Evolutionary conservation across 2,329 filamentous ascomycete species (phyloP).

Genomic region (Cladosporium sp.): DNA sequence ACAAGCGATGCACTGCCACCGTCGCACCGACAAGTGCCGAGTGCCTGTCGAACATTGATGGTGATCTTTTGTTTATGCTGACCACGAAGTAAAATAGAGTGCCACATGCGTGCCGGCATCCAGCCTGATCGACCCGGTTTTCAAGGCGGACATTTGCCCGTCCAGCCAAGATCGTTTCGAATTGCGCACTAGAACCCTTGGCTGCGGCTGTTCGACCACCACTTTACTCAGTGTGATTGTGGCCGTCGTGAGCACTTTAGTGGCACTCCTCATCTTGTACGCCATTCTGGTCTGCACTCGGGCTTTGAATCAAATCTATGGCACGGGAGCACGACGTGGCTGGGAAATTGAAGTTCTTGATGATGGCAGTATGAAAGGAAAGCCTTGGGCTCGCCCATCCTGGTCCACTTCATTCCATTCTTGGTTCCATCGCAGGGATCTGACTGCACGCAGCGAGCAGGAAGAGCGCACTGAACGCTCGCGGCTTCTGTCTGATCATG

Average conservation of each 20-base stretch:
- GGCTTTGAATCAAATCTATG: conserved; percentile 30
- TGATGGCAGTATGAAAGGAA: conserved; percentile 27
- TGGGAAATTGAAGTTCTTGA: conserved; percentile 35
- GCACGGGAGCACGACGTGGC: conserved; percentile 28
- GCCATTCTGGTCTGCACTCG: conserved; percentile 25
- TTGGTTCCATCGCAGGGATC: conserved; percentile 22
- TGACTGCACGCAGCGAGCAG: conserved; percentile 39
- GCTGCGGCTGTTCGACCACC: conserved; percentile 49
- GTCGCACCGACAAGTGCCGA: not conserved
- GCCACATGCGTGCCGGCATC: conserved; percentile 45
- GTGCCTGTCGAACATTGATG: not conserved
- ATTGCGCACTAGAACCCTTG: conserved; percentile 45
- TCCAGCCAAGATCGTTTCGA: conserved; percentile 47
- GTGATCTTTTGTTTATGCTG: not conserved
- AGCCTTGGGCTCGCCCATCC: conserved; percentile 26
- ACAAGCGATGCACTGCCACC: not conserved
- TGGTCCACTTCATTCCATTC: conserved; percentile 16
- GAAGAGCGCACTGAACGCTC: conserved; percentile 34
- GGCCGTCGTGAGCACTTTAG: conserved; percentile 45
- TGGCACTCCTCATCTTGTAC: conserved; percentile 40
- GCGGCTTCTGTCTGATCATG: conserved; percentile 30
- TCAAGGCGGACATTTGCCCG: conserved; percentile 35
- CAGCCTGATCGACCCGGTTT: conserved; percentile 43
- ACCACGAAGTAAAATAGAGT: conserved; percentile 26
- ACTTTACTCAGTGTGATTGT: conserved; percentile 47